phyloP scores from a whole-genome alignment of 1,139 yeast species.

The Zygosaccharomyces sapae region DNA sequence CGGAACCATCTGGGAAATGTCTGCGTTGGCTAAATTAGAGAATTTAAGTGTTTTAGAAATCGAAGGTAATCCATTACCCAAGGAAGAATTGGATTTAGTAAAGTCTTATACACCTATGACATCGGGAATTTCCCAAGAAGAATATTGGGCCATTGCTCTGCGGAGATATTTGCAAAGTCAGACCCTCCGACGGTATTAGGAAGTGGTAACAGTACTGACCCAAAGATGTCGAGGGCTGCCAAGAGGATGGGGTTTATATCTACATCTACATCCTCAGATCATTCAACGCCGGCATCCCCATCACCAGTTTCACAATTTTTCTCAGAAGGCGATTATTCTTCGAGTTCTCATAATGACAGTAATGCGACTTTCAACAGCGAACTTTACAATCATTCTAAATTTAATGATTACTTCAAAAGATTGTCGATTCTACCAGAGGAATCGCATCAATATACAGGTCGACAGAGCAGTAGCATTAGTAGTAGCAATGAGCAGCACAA shows the following conservation, averaged over 20 bases:
- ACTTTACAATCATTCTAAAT: constrained; percentile 39
- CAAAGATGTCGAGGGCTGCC: constrained; percentile 47
- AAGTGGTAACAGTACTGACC: constrained; percentile 6
- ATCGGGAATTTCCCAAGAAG: constrained; percentile 25
- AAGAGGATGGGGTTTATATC: constrained; percentile 69
- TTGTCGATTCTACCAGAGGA: constrained; percentile 65
- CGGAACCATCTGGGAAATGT: constrained; percentile 52
- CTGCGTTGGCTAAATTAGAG: constrained; percentile 51
- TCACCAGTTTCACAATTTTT: constrained; percentile 16
- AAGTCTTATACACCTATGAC: constrained; percentile 39
- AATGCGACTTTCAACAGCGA: constrained; percentile 13
- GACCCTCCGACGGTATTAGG: constrained; percentile 15
- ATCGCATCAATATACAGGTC: constrained; percentile 12
- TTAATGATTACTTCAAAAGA: constrained; percentile 67
- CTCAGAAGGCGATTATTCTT: constrained; percentile 3
- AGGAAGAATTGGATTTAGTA: constrained; percentile 55
- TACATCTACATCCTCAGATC: constrained; percentile 38
- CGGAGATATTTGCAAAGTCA: constrained; percentile 29
- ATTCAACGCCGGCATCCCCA: constrained; percentile 13
- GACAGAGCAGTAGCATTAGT: neutral
- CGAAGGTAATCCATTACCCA: constrained; percentile 62
- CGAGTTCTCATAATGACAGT: constrained; percentile 12
- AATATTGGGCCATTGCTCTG: constrained; percentile 34
- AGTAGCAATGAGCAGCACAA: constrained; percentile 20
- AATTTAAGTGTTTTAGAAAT: constrained; percentile 60